Conservation (phyloP, 352 stramenopile species). For the Phytophthora uliginosa region DNA sequence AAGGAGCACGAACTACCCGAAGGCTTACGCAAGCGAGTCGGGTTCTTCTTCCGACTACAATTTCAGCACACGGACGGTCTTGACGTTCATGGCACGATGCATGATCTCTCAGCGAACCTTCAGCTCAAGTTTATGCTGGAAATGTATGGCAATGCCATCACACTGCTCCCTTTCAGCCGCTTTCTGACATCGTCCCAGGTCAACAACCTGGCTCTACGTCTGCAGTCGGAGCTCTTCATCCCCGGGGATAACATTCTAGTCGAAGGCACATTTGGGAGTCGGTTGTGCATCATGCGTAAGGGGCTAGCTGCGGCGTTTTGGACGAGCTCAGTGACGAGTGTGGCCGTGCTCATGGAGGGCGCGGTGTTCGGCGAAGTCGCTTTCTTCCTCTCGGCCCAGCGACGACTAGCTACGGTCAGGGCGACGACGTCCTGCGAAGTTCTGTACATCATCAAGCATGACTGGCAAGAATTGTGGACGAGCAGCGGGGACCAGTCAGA, state of each 20-base stretch:
- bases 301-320: constrained; percentile 68
- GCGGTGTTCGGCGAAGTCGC: constrained; percentile 77
- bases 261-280: constrained; percentile 65
- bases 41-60: constrained; percentile 71
- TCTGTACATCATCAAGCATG: constrained; percentile 65
- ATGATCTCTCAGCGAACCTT: constrained; percentile 76
- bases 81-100: constrained; percentile 57
- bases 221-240: constrained; percentile 77
- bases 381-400: constrained; percentile 72
- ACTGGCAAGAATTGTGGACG: constrained; percentile 75
- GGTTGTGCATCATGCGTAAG: constrained; percentile 69
- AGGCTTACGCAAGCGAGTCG: constrained; percentile 57
- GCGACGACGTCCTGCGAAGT: constrained; percentile 73
- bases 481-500: constrained; percentile 42
- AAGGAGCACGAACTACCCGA: constrained; percentile 67
- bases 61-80: constrained; percentile 60
- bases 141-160: constrained; percentile 68
- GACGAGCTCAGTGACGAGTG: constrained; percentile 56
- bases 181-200: constrained; percentile 68
- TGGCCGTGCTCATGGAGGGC: constrained; percentile 67
- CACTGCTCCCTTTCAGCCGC: constrained; percentile 60
- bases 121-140: constrained; percentile 81
- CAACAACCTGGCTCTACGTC: constrained; percentile 72
- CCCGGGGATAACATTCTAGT: constrained; percentile 70
- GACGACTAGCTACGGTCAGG: constrained; percentile 69